These are phyloP conservation scores for Cenchrus americanus DNA, from an alignment of 176 grass and related monocot species.

Conservation along the genomic window DNA sequence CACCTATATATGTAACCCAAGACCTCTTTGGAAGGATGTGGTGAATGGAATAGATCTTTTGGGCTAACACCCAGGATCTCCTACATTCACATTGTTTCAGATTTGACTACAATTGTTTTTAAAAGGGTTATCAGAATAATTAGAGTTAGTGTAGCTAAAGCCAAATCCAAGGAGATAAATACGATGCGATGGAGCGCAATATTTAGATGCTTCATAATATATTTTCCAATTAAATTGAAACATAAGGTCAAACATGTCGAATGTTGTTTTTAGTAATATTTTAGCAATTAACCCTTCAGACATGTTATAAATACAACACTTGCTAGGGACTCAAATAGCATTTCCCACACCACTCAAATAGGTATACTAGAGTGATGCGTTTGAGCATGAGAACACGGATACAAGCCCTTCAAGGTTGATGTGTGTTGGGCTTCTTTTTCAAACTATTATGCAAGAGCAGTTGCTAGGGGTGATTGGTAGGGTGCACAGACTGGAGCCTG, in stretches of 20 bases:
- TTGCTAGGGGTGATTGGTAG: background rate
- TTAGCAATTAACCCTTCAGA: constrained; percentile 5
- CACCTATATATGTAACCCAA: no score
- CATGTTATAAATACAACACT: background rate
- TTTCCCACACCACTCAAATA: background rate
- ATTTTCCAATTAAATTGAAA: background rate
- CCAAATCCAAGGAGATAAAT: background rate
- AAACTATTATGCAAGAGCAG: constrained; percentile 1
- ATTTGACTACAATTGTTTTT: background rate
- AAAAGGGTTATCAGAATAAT: background rate
- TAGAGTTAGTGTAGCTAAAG: background rate
- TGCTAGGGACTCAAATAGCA: background rate
- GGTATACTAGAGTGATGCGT: background rate
- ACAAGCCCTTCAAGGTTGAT: background rate
- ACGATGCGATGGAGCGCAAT: background rate
- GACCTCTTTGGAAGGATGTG: no score
- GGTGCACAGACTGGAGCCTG: no score
- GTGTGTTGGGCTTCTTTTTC: background rate
- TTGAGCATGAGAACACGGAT: background rate
- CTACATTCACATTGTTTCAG: background rate
- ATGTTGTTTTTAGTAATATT: background rate
- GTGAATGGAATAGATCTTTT: no score
- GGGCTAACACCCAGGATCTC: background rate
- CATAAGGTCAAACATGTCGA: background rate
- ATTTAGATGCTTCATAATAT: constrained; percentile 6